Conservation (phyloP, 352 stramenopile genomes). For the Phytophthora macrochlamydospora region DNA sequence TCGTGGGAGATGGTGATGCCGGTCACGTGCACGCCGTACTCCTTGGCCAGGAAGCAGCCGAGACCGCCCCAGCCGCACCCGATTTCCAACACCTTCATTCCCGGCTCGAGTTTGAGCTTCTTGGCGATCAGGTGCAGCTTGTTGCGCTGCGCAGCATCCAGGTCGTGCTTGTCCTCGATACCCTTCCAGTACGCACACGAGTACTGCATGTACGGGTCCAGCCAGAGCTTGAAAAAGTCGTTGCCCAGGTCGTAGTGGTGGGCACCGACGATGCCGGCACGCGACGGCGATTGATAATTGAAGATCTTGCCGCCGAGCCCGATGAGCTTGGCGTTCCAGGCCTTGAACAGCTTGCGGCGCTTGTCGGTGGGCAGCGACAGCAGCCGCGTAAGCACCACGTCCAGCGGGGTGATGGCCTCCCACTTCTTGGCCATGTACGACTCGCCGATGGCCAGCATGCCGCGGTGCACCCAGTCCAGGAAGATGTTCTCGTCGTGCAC, state of each 20-base stretch:
- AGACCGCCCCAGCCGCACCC: constrained; percentile 90
- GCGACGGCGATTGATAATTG: constrained; percentile 88
- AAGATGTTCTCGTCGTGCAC: constrained; percentile 87
- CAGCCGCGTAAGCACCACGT: constrained; percentile 77
- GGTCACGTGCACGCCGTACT: constrained; percentile 87
- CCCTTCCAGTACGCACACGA: constrained; percentile 88
- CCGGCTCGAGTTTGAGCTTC: constrained; percentile 85
- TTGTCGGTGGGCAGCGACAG: constrained; percentile 69
- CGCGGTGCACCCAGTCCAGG: constrained; percentile 85
- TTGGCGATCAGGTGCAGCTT: constrained; percentile 89
- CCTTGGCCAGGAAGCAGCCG: constrained; percentile 86
- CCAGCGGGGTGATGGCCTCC: constrained; percentile 81
- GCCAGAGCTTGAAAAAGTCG: constrained; percentile 91
- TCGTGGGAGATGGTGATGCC: constrained; percentile 92
- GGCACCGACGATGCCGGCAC: constrained; percentile 79
- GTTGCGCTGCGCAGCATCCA: constrained; percentile 85
- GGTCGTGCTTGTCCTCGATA: constrained; percentile 65
- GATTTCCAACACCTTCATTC: constrained; percentile 89
- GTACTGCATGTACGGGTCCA: constrained; percentile 90
- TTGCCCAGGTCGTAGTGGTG: constrained; percentile 90
- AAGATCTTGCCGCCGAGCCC: constrained; percentile 78
- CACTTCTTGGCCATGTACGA: constrained; percentile 91
- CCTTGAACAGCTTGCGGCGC: constrained; percentile 88
- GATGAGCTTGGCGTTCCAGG: constrained; percentile 86
- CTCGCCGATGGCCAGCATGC: constrained; percentile 87